Conservation (phyloP, 352 stramenopile genomes). For the Phytopythium oedochilum region DNA sequence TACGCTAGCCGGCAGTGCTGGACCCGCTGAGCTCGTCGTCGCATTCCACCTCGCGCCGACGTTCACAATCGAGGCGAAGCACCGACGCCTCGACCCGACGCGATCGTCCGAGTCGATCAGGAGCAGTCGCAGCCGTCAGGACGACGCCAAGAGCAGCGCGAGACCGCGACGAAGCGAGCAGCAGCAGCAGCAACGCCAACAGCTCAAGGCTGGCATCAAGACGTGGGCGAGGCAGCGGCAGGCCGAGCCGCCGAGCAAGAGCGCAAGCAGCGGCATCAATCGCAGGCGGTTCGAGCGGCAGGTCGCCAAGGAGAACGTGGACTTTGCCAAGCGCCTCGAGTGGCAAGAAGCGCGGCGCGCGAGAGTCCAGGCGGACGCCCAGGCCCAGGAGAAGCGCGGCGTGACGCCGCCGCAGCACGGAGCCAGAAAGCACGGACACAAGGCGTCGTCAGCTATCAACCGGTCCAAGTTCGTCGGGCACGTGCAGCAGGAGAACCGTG, state of each 20-base stretch:
- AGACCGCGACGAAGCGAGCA: not conserved
- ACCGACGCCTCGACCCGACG: not conserved
- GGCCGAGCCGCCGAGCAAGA: slow-evolving; percentile 4
- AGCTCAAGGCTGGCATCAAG: not conserved
- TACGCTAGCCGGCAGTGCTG: not conserved
- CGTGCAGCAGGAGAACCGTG: slow-evolving; percentile 45
- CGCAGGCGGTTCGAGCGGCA: slow-evolving; percentile 48
- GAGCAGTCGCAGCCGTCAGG: not conserved
- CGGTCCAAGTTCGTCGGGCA: slow-evolving; percentile 49
- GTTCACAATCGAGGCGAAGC: slow-evolving; percentile 17
- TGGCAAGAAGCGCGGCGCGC: slow-evolving; percentile 26
- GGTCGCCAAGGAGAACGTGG: slow-evolving; percentile 49
- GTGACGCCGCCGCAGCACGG: slow-evolving; percentile 31
- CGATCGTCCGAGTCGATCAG: not conserved
- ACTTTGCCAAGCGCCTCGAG: slow-evolving; percentile 47
- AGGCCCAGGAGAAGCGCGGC: slow-evolving; percentile 36
- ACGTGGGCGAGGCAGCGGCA: not conserved
- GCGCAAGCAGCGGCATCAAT: slow-evolving; percentile 60
- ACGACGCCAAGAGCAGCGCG: not conserved
- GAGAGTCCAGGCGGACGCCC: slow-evolving; percentile 19
- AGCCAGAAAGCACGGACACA: slow-evolving; percentile 38
- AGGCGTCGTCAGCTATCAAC: slow-evolving; percentile 61
- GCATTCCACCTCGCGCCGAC: slow-evolving; percentile 39
- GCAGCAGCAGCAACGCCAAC: not conserved
- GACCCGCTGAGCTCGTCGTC: slow-evolving; percentile 23